Conservation (phyloP, 805 yeast species). For the Kodamaea jinghongensis region DNA sequence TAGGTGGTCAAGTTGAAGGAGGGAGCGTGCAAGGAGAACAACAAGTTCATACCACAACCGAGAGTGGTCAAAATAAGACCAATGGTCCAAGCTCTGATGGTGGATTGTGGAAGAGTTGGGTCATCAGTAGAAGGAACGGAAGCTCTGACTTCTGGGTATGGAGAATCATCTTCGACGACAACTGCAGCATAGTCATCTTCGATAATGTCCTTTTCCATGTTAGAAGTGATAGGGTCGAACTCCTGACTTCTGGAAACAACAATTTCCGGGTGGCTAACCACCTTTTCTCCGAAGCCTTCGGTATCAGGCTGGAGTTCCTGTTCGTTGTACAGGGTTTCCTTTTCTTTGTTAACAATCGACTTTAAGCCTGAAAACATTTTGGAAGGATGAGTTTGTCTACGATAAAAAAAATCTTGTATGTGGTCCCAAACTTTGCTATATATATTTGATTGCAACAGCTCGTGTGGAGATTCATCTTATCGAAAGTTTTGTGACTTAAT, state of each 20-base stretch:
- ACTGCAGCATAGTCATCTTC: slow-evolving; percentile 41
- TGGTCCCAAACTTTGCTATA: too few species aligned
- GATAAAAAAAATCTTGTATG: too few species aligned
- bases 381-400: not conserved
- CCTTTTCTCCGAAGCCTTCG: not conserved
- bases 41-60: slow-evolving; percentile 58
- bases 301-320: not conserved
- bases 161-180: slow-evolving; percentile 44
- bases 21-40: slow-evolving; percentile 58
- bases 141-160: slow-evolving; percentile 67
- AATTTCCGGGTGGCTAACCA: not conserved
- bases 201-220: slow-evolving; percentile 19
- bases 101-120: slow-evolving; percentile 46
- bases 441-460: too few species aligned
- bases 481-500: too few species aligned
- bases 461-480: too few species aligned
- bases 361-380: not conserved
- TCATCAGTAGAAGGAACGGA: slow-evolving; percentile 55
- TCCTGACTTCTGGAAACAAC: slow-evolving; percentile 22
- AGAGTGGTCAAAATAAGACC: slow-evolving; percentile 50
- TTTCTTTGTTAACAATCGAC: not conserved
- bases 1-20: slow-evolving; percentile 46
- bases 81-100: slow-evolving; percentile 54
- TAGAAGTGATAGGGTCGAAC: slow-evolving; percentile 31
- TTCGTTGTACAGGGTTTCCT: not conserved